Evolutionary conservation across 345 rosid genomes (phyloP).

Genomic region (Adansonia digitata): DNA sequence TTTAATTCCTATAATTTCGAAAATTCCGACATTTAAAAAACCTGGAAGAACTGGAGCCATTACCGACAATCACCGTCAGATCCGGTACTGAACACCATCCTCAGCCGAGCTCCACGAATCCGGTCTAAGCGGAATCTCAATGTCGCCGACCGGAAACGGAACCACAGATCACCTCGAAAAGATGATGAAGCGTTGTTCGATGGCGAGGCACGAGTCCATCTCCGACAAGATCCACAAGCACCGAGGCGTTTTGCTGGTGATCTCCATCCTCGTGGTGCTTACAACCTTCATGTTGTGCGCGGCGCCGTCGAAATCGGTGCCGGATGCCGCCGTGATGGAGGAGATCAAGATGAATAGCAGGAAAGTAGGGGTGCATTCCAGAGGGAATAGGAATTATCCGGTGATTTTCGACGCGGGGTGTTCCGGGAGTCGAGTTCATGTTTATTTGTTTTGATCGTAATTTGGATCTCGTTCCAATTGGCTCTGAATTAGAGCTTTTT

Average conservation of each 20-base stretch:
- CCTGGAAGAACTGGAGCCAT: constrained; percentile 63
- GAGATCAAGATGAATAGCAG: constrained; percentile 40
- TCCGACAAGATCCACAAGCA: constrained; percentile 75
- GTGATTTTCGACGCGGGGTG: constrained; percentile 92
- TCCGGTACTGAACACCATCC: constrained; percentile 83
- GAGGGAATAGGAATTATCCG: constrained; percentile 46
- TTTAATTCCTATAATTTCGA: constrained; percentile 9
- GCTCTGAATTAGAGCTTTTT: constrained; percentile 84
- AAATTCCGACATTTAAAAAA: constrained; percentile 16
- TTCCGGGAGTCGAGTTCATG: constrained; percentile 94
- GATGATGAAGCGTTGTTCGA: constrained; percentile 55
- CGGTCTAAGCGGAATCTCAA: constrained; percentile 24
- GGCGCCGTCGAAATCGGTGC: constrained; percentile 47
- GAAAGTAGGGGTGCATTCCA: constrained; percentile 38
- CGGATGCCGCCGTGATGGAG: constrained; percentile 32
- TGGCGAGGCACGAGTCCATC: constrained; percentile 42
- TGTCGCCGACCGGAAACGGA: constrained; percentile 29
- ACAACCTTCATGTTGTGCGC: constrained; percentile 51
- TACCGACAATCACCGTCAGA: constrained; percentile 67
- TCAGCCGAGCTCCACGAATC: constrained; percentile 49
- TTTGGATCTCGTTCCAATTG: constrained; percentile 86
- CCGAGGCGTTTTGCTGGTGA: constrained; percentile 55
- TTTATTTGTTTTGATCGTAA: constrained; percentile 80
- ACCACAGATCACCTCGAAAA: constrained; percentile 30
- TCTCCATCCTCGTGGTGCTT: constrained; percentile 59